phyloP scores from a whole-genome alignment of 257 asterid genomes.

The Rhazya stricta region DNA sequence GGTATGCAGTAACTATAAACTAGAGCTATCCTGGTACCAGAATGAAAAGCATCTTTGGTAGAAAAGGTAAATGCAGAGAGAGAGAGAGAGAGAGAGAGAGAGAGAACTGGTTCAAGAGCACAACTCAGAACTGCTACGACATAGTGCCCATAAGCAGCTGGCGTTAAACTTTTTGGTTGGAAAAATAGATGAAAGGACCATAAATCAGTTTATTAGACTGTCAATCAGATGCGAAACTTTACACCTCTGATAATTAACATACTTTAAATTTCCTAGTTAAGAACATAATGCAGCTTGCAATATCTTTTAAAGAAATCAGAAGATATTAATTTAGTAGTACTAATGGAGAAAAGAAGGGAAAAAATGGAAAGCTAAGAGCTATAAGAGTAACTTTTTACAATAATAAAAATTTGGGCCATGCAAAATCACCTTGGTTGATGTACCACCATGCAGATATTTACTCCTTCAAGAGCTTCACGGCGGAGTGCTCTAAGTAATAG shows the following conservation, averaged over 20 bases:
- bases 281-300: neutral
- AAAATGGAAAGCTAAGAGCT: neutral
- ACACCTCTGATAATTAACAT: neutral
- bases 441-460: conserved; percentile 91
- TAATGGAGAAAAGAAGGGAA: neutral
- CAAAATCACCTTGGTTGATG: conserved; percentile 91
- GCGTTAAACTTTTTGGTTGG: neutral
- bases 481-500: conserved; percentile 92
- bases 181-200: neutral
- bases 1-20: too few relatives aligned
- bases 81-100: neutral
- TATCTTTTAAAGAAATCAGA: neutral
- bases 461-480: conserved; percentile 99
- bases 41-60: neutral
- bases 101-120: neutral
- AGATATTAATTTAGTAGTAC: neutral
- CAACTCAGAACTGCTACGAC: neutral
- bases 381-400: neutral
- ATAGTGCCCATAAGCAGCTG: neutral
- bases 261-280: neutral
- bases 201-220: neutral
- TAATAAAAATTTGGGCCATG: neutral
- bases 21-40: too few relatives aligned
- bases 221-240: neutral
- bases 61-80: neutral